phyloP scores from a whole-genome alignment of 1,284 basidiomycete genomes.

The Coriolopsis trogii region DNA sequence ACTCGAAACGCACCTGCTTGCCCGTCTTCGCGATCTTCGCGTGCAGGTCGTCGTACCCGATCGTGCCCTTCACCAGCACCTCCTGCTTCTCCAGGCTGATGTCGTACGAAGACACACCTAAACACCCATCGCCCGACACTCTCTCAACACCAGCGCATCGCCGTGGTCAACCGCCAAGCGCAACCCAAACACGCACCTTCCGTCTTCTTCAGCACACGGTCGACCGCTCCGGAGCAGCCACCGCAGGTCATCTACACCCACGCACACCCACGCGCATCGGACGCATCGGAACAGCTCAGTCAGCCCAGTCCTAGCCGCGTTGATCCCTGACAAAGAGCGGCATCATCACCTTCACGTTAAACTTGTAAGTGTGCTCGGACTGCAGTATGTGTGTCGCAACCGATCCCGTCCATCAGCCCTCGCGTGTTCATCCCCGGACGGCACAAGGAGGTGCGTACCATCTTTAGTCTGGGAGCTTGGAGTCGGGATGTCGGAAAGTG shows the following conservation, averaged over 20 bases:
- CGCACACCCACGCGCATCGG: not conserved
- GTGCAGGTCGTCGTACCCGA: slow-evolving; percentile 67
- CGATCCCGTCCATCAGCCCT: not conserved
- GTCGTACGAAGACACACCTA: slow-evolving; percentile 59
- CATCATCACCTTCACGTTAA: slow-evolving; percentile 41
- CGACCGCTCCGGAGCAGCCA: slow-evolving; percentile 82
- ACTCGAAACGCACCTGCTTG: slow-evolving; percentile 59
- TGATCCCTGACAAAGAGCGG: not conserved
- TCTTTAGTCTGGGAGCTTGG: slow-evolving; percentile 1
- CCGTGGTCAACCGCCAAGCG: not conserved
- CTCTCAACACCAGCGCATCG: not conserved
- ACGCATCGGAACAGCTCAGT: slow-evolving; percentile 2
- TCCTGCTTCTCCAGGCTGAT: slow-evolving; percentile 73
- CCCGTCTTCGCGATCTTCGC: slow-evolving; percentile 87
- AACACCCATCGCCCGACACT: not conserved
- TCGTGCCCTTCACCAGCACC: slow-evolving; percentile 68
- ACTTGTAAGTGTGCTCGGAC: slow-evolving; percentile 42
- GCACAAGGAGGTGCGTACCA: slow-evolving; percentile 15
- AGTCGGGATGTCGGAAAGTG: no score
- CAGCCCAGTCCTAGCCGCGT: slow-evolving; percentile 11
- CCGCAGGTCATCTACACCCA: slow-evolving; percentile 75
- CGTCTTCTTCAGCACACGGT: slow-evolving; percentile 70
- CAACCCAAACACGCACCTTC: slow-evolving; percentile 52
- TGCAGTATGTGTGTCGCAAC: no score
- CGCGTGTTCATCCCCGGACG: not conserved